A percentile compares a stretch with the other conserved stretches of the same genome.
These are phyloP conservation scores for Saussurea involucrata DNA, from an alignment of 129 eudicot genomes.

Conservation along the genomic window DNA sequence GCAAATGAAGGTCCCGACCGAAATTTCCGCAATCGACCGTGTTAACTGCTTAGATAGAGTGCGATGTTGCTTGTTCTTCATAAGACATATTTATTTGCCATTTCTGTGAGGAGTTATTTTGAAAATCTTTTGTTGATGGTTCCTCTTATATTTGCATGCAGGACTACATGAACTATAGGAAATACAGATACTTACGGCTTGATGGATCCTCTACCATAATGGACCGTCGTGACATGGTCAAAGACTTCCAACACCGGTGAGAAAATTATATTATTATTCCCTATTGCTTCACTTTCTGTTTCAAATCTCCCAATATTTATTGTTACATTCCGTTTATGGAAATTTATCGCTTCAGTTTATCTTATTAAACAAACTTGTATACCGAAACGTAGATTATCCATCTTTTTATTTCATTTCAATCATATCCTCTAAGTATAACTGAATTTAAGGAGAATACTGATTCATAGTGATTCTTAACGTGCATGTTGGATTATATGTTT, in stretches of 20 bases:
- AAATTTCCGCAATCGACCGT: too few species aligned
- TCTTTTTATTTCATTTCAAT: background rate
- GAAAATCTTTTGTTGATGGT: background rate
- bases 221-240: constrained; percentile 98
- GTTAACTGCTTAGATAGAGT: too few species aligned
- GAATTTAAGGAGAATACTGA: background rate
- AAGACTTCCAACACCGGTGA: constrained; percentile 87
- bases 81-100: background rate
- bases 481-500: background rate
- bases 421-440: background rate
- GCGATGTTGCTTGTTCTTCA: background rate
- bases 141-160: constrained; percentile 27
- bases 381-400: background rate
- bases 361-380: background rate
- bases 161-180: constrained; percentile 98
- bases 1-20: too few species aligned
- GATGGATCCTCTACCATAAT: constrained; percentile 96
- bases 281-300: constrained; percentile 9
- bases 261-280: constrained; percentile 10
- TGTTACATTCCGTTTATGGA: background rate
- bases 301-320: background rate
- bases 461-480: background rate
- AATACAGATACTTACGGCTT: constrained; percentile 83
- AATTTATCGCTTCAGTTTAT: background rate
- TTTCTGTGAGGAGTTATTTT: background rate